Conservation (phyloP, 2,329 filamentous ascomycete species). For the Tolypocladium paradoxum region DNA sequence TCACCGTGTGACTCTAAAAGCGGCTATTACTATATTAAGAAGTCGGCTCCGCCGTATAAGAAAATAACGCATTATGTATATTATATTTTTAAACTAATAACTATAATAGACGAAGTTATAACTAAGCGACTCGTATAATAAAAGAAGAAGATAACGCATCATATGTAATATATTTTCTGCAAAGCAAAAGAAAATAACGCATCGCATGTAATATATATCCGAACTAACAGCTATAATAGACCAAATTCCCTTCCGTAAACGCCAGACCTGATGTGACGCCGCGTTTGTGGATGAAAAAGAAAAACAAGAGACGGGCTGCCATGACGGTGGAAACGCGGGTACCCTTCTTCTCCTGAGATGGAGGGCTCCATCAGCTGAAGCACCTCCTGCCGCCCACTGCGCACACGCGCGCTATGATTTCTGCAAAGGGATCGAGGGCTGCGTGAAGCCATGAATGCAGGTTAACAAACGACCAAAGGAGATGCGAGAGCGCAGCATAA, state of each 20-base stretch:
- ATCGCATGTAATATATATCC: too few species aligned
- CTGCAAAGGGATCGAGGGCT: neutral
- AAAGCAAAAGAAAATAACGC: too few species aligned
- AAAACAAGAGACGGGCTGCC: neutral
- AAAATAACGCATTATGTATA: too few species aligned
- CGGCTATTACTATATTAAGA: too few species aligned
- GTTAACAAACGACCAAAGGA: neutral
- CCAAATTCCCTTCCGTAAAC: conserved; percentile 20
- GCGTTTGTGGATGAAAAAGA: conserved; percentile 7
- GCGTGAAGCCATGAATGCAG: conserved; percentile 1
- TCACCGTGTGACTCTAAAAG: too few species aligned
- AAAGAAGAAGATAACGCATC: too few species aligned
- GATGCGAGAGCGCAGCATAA: neutral
- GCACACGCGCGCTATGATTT: neutral
- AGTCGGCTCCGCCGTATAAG: too few species aligned
- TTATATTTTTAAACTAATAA: too few species aligned
- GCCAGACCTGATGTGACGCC: conserved; percentile 18
- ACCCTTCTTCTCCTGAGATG: neutral
- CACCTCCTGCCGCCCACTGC: neutral
- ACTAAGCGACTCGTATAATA: too few species aligned
- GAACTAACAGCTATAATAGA: too few species aligned
- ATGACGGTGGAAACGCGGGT: neutral
- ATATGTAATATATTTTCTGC: too few species aligned
- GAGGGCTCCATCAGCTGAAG: neutral
- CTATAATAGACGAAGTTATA: too few species aligned